Evolutionary conservation across 2,329 filamentous ascomycete species (phyloP).

Genomic region (Cordyceps cateniannulata): DNA sequence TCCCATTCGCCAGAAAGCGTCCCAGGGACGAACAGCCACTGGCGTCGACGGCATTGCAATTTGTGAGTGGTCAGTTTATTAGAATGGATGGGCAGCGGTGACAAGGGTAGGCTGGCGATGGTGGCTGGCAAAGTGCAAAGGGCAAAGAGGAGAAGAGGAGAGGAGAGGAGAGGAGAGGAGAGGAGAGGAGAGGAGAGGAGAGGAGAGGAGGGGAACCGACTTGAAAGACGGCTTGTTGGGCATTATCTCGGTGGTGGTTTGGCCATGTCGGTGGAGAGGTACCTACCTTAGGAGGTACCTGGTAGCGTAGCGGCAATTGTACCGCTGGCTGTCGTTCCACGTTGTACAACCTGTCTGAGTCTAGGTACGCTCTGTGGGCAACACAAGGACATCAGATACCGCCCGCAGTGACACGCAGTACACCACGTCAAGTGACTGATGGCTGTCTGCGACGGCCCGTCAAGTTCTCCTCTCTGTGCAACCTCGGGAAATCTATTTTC

Average conservation of each 20-base stretch:
- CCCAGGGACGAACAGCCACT: neutral
- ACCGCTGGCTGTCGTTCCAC: neutral
- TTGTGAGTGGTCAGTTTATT: neutral
- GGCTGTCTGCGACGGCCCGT: neutral
- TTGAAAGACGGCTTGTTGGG: too few relatives aligned
- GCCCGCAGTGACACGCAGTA: neutral
- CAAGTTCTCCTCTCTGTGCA: neutral
- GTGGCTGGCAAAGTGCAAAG: neutral
- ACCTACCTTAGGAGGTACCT: too few relatives aligned
- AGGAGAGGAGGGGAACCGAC: too few relatives aligned
- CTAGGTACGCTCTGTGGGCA: neutral
- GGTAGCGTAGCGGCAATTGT: neutral
- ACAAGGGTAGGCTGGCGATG: conserved; percentile 7
- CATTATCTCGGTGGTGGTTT: neutral
- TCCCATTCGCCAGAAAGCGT: neutral
- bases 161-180: neutral
- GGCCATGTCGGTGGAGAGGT: neutral
- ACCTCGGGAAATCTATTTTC: neutral
- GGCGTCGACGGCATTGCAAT: neutral
- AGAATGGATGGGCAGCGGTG: neutral
- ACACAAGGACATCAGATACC: neutral
- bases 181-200: neutral
- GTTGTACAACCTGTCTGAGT: neutral
- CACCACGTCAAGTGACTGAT: conserved; percentile 5
- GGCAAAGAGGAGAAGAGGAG: neutral